Evolutionary conservation across 2,329 filamentous ascomycete species (phyloP).

Genomic region (Verticillium nonalfalfae): DNA sequence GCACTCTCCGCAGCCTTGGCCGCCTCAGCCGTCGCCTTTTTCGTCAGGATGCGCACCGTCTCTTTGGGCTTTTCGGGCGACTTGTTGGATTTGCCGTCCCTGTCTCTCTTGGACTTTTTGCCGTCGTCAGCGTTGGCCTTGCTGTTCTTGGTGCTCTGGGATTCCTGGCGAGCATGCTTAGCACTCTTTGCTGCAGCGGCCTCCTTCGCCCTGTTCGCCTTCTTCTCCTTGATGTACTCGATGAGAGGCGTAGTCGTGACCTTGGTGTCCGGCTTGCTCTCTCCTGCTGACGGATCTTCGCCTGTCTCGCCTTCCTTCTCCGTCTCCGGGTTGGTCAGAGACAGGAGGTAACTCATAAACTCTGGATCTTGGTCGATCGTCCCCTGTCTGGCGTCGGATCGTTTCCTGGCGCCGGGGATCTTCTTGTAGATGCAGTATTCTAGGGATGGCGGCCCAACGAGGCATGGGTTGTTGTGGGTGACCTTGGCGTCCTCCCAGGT

Average conservation of each 20-base stretch:
- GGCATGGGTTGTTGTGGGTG: conserved; percentile 62
- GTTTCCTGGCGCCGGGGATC: conserved; percentile 65
- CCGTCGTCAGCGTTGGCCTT: conserved; percentile 33
- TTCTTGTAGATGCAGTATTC: conserved; percentile 83
- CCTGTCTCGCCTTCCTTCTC: conserved; percentile 39
- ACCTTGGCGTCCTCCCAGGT: conserved; percentile 79
- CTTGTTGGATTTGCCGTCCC: conserved; percentile 47
- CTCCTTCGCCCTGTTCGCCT: conserved; percentile 65
- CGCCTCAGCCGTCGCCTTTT: conserved; percentile 46
- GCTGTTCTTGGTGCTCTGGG: conserved; percentile 42
- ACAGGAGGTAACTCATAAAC: conserved; percentile 89
- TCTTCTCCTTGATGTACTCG: conserved; percentile 86
- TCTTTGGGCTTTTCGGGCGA: conserved; percentile 46
- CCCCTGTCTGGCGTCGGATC: conserved; percentile 79
- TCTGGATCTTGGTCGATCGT: conserved; percentile 96
- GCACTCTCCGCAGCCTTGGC: conserved; percentile 38
- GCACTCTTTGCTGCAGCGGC: conserved; percentile 43
- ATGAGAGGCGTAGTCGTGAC: conserved; percentile 82
- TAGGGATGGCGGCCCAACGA: conserved; percentile 72
- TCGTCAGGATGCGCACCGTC: conserved; percentile 57
- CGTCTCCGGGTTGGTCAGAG: conserved; percentile 63
- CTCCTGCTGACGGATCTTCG: conserved; percentile 40
- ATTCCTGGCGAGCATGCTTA: conserved; percentile 52
- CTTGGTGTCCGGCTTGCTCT: conserved; percentile 48
- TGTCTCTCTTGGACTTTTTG: conserved; percentile 60